Evolutionary conservation across 495 filamentous ascomycete species (phyloP), one percentile per base, ranked within the genome.

Genomic region (Penicillium odoratum): DNA sequence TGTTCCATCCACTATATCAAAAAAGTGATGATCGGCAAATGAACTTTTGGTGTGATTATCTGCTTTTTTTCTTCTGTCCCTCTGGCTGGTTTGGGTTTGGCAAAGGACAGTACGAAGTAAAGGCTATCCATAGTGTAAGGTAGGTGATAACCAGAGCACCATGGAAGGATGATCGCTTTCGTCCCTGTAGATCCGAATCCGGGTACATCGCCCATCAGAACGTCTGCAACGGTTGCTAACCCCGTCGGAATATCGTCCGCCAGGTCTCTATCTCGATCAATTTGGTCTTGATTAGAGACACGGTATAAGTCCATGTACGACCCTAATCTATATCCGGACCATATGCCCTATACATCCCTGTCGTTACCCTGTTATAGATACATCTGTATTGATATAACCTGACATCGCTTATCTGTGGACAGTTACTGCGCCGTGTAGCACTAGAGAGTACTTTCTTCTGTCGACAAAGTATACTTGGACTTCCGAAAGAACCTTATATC

Each of bases 231-330:
- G 44, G 38, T 43, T 30, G 7, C 49, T 55, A 40, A 47, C 18
- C 25, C 47, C 51, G 55, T 60, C 57, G 53, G 58, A 56, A 40
- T 18, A 56, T 51, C 52, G 59, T 46, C 52, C 59, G 52, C 11
- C 10, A 30, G 28, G 44, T 11, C 13, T 11, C 26, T 10, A 26
- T 16, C 21, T 40, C 18, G 2, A 38, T 25, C n/a, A 18, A 38
- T 40, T 13, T 40, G 16, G 13, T 4, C 13, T 7, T 15, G 16
- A 40, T 15, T 40, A 40, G 38, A 40, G 38, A 16, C 38, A 40
- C 9, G 3, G 8, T 40, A 40, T 40, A 4, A 40, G n/a, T 15
- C n/a, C 13, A 16, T 40, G 38, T 40, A 40, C 38, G 38, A 40
- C 13, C 38, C 38, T 40, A 13, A 40, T 15, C 38, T 16, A 40